Base-by-base conservation (phyloP, 257 asterid species). In the Solanum neorickii region DNA sequence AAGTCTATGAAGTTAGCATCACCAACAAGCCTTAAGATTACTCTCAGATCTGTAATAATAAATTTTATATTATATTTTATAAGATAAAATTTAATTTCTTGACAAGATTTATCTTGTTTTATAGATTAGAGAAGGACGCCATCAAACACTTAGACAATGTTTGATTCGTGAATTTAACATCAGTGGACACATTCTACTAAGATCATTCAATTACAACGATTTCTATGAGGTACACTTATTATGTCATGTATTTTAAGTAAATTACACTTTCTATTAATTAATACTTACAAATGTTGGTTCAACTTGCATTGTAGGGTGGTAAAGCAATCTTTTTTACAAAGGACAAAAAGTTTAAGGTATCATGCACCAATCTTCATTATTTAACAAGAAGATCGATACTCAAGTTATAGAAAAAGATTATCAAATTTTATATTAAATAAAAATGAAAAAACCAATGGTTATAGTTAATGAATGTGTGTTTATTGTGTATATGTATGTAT, bases 11-110 rank as follows among this genome's bases (percentile, higher is more conserved):
- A 73, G 25, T 86, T 78, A 2, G 83, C 76, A 33, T 89, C 91
- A 83, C 91, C 90, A 78, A 86, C 87, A 66, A 88, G 87, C 76
- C 88, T 88, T 66, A 88, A 86, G 76, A 60, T 86, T 69, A n/a
- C 85, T 29, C 88, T 80, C 11, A 29, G 87, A 35, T 84, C 85
- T 84, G 87, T 88, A 88, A 85, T 15, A 39, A 35, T 35, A 35
- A 35, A 35, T 35, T 35, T 35, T 35, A 35, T 35, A 1, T 35
- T 35, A 35, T 4, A 35, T 35, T 35, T 35, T 5, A 35, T 35
- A 35, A 35, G 16, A 5, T 62, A n/a, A 62, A 62, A 62, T n/a
- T 11, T 65, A 65, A 25, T 66, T 66, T 66, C 9, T 15, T 66
- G 35, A 14, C 13, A 42, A 74, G 2, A 9, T 20, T 21, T 77